These are phyloP conservation scores for Pilasporangium apinafurcum DNA, from an alignment of 352 stramenopile genomes.

Conservation along the genomic window DNA sequence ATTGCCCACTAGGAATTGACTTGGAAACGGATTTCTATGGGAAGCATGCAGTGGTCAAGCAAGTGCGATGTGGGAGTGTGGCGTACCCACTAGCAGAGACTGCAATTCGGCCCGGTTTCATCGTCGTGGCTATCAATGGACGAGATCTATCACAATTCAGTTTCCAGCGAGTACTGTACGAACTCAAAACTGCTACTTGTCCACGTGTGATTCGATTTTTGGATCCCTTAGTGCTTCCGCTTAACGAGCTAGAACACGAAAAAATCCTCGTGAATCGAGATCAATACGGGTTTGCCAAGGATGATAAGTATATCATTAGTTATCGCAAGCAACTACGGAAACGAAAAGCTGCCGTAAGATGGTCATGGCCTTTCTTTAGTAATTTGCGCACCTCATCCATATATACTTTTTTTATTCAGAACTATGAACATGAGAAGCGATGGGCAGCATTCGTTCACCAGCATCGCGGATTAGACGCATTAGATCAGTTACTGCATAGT, in stretches of 20 bases:
- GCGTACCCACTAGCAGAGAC: constrained; percentile 18
- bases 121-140: constrained; percentile 46
- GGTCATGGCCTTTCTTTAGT: neutral
- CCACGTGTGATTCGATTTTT: constrained; percentile 43
- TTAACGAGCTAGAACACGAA: constrained; percentile 22
- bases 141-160: constrained; percentile 19
- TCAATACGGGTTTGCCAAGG: constrained; percentile 55
- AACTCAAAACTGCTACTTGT: constrained; percentile 11
- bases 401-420: constrained; percentile 12
- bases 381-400: neutral
- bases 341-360: constrained; percentile 24
- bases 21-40: constrained; percentile 58
- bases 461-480: constrained; percentile 19
- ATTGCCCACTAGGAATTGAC: constrained; percentile 34
- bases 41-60: constrained; percentile 35
- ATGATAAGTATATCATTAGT: constrained; percentile 47
- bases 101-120: constrained; percentile 24
- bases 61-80: constrained; percentile 20
- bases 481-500: constrained; percentile 19
- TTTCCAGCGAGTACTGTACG: constrained; percentile 26
- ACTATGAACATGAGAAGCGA: constrained; percentile 26
- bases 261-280: constrained; percentile 36
- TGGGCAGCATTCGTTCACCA: constrained; percentile 41
- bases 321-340: constrained; percentile 34
- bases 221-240: constrained; percentile 25